Evolutionary conservation across 345 rosid genomes (phyloP), one percentile per base, ranked within the genome.

Genomic region (Psidium guajava): DNA sequence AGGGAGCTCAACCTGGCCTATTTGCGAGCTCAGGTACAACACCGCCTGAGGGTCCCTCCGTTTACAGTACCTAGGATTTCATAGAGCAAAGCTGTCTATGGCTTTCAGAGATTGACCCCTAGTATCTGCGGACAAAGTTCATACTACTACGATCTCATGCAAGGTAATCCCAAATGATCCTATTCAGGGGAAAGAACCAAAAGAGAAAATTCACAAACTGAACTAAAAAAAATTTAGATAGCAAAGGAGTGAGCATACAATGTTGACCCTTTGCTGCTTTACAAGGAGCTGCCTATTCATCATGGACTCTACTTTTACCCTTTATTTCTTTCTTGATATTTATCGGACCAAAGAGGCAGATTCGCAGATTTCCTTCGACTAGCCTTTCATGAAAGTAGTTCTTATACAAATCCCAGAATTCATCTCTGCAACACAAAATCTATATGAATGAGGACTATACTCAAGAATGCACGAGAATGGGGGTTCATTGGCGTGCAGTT

Each of bases 321-420:
- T 88, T 90, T n/a, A 88, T 52, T 80, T 64, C 83, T 15, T 83
- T 80, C 47, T 86, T 88, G 27, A 83, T 54, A 82, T 89, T 91
- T 59, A 88, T 88, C 1, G 93, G 94, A 86, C 99, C 98, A 75
- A 91, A 94, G 11, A 94, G 92, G 90, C 97, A 94, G 40, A 95
- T 89, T 6, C 87, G 93, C 28, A 95, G 85, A 82, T 85, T 88
- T 27, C 96, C 93, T 85, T 92, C 90, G 40, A 93, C 49, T 15
- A 95, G 82, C 56, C 88, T 91, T 50, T 83, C 92, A 88, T 96
- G 96, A 82, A 95, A 92, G 91, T 91, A 94, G 77, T 82, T 94
- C 89, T 90, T 94, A 74, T 95, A 95, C 92, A 97, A 84, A 82
- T 97, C 96, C 99, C 98, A 96, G 86, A 95, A 94, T 82, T 95